Percentiles rank a stretch among this genome's conserved stretches.
phyloP scores from a whole-genome alignment of 2,329 filamentous ascomycete species.

The Ceratocystiopsis sp. region DNA sequence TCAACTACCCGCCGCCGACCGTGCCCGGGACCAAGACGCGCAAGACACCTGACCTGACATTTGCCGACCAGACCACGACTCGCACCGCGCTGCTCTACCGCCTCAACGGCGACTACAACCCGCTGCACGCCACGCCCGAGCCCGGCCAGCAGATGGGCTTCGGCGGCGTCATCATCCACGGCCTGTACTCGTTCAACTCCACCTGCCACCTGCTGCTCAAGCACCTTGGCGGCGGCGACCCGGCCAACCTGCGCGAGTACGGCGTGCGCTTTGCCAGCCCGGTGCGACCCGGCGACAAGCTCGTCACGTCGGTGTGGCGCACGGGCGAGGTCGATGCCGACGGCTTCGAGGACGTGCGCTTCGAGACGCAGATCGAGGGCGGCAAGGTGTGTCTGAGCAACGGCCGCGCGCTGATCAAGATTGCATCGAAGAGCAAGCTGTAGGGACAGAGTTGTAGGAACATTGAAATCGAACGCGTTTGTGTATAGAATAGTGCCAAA shows the following conservation, averaged over 20 bases:
- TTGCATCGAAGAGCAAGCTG: constrained; percentile 42
- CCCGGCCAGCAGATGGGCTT: constrained; percentile 83
- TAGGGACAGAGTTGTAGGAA: no score
- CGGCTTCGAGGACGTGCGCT: constrained; percentile 69
- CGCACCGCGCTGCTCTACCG: constrained; percentile 66
- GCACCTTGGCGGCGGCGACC: constrained; percentile 57
- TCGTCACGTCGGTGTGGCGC: constrained; percentile 68
- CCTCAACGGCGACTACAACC: constrained; percentile 89
- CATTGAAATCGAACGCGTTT: no score
- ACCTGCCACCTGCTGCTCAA: constrained; percentile 58
- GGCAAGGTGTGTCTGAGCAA: constrained; percentile 81
- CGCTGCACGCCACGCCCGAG: constrained; percentile 73
- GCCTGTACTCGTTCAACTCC: constrained; percentile 74
- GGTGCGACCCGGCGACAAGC: constrained; percentile 67
- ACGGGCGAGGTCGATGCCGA: constrained; percentile 66
- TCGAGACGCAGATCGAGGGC: constrained; percentile 58
- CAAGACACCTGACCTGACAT: constrained; percentile 51
- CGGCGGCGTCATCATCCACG: constrained; percentile 76
- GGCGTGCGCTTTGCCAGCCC: constrained; percentile 77
- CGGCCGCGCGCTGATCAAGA: constrained; percentile 62
- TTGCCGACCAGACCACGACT: constrained; percentile 50
- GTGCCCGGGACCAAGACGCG: constrained; percentile 15
- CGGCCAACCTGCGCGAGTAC: constrained; percentile 71
- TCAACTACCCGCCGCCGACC: constrained; percentile 56
- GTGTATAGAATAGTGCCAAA: no score